Evolutionary conservation across 2,329 filamentous ascomycete species (phyloP).

Genomic region (Alternaria viburni): DNA sequence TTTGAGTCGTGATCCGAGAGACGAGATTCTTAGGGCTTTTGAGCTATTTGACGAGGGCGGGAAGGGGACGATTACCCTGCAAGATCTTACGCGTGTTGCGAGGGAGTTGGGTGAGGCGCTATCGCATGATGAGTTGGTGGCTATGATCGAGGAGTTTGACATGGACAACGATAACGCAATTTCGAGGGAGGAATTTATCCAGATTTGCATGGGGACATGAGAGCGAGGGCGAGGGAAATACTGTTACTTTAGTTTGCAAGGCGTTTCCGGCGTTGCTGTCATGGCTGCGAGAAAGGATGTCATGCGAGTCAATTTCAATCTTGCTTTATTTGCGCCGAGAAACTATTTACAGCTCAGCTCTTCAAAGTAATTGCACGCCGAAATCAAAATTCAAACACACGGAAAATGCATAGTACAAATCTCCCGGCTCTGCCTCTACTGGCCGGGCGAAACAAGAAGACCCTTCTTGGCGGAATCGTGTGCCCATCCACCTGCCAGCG

Average conservation of each 20-base stretch:
- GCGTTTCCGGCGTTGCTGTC: conserved; percentile 11
- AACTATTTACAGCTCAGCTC: conserved; percentile 47
- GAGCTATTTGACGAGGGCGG: conserved; percentile 89
- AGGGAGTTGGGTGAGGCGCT: conserved; percentile 91
- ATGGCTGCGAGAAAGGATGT: neutral
- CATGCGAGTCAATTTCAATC: conserved; percentile 12
- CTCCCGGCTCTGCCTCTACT: conserved; percentile 57
- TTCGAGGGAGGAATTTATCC: conserved; percentile 67
- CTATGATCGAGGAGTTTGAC: conserved; percentile 99
- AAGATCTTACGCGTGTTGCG: conserved; percentile 86
- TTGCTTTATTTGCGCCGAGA: conserved; percentile 36
- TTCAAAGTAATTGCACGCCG: conserved; percentile 8
- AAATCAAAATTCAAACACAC: conserved; percentile 8
- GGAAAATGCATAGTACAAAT: conserved; percentile 38
- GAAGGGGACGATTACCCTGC: conserved; percentile 89
- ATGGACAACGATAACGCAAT: conserved; percentile 87
- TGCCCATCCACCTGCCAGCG: conserved; percentile 87
- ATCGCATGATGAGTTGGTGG: conserved; percentile 87
- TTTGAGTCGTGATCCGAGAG: conserved; percentile 79
- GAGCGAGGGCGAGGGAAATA: neutral
- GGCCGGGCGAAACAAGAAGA: conserved; percentile 84
- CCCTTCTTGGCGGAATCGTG: conserved; percentile 78
- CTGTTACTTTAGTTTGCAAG: neutral
- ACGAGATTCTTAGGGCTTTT: conserved; percentile 91
- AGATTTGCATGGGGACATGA: conserved; percentile 63